Percentiles rank a stretch among this genome's conserved stretches.
These are phyloP conservation scores for Sclerotinia sclerotiorum DNA, from an alignment of 2,329 filamentous ascomycete species.

Conservation along the genomic window DNA sequence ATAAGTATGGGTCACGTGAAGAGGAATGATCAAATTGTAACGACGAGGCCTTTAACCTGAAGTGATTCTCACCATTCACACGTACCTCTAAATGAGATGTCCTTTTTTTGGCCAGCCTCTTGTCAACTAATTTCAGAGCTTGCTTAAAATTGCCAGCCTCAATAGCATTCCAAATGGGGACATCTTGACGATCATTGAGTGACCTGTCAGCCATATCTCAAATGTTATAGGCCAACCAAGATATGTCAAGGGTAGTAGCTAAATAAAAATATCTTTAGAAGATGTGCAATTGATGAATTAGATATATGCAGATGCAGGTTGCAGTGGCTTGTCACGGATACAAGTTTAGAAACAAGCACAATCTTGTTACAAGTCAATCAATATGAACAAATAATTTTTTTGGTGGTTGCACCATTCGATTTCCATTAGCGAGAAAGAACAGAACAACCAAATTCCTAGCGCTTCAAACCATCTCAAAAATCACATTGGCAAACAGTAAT, in stretches of 20 bases:
- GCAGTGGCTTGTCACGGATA: background rate
- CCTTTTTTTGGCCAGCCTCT: constrained; percentile 39
- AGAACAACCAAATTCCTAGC: constrained; percentile 17
- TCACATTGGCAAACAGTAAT: background rate
- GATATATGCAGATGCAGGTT: constrained; percentile 8
- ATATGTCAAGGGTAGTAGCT: background rate
- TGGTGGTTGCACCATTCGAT: background rate
- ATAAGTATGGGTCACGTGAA: background rate
- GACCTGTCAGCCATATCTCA: constrained; percentile 32
- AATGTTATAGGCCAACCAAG: background rate
- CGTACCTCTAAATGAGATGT: constrained; percentile 40
- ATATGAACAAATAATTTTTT: constrained; percentile 8
- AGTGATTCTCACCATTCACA: constrained; percentile 8
- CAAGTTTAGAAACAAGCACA: constrained; percentile 7
- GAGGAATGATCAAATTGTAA: background rate
- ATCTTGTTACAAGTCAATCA: constrained; percentile 1
- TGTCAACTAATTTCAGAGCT: constrained; percentile 41
- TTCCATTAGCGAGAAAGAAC: constrained; percentile 20
- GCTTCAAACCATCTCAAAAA: background rate
- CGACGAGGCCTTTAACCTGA: background rate
- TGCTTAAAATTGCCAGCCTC: constrained; percentile 41
- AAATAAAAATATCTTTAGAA: background rate
- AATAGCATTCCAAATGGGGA: constrained; percentile 40
- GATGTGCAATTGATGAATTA: background rate
- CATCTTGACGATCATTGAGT: constrained; percentile 37